Base-by-base conservation (phyloP, 148 eudicot genomes). In the Oxyria digyna region DNA sequence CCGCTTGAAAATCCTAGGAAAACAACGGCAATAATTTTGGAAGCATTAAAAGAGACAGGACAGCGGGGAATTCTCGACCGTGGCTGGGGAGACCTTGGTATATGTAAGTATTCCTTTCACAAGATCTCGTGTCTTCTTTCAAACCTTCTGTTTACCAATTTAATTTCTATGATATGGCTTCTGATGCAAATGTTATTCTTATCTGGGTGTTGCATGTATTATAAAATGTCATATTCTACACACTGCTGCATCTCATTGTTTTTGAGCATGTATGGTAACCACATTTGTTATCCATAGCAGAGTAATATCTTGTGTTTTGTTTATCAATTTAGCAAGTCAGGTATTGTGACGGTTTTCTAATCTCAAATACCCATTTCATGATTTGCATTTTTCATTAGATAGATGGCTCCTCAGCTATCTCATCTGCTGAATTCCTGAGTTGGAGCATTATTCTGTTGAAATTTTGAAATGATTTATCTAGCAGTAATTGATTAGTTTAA, bases 31-130 rank as follows among this genome's bases (percentile, higher is more conserved):
- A 84, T 83, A 45, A 87, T 94, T 80, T 81, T 88, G 75, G 96
- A 90, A 85, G 97, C 98, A 46, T 71, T 94, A 67, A 79, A 75
- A 74, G 73, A 37, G 50, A 88, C 98, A 29, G 97, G 89, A 67
- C 98, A 94, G 46, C 89, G 98, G 73, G 98, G 92, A 75, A 90
- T 94, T 78, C 81, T 94, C 63, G 91, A 79, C 72, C 85, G 88
- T 70, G 98, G 98, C 63, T 94, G 98, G 98, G 96, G 97, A 72
- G 92, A 88, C 77, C 98, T 94, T 74, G 98, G 97, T 73, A 67
- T 81, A 70, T 38, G 98, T 94, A 72, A 82, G 98, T 83, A 64
- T 72, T 68, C 72, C 59, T 72, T 21, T 50, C 69, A 64, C 67
- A 67, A 7, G 26, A 18, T 66, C 46, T 12, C 38, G 8, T 35